These are phyloP conservation scores for Botrytis medusae DNA, from an alignment of 2,329 filamentous ascomycete species.

Conservation along the genomic window DNA sequence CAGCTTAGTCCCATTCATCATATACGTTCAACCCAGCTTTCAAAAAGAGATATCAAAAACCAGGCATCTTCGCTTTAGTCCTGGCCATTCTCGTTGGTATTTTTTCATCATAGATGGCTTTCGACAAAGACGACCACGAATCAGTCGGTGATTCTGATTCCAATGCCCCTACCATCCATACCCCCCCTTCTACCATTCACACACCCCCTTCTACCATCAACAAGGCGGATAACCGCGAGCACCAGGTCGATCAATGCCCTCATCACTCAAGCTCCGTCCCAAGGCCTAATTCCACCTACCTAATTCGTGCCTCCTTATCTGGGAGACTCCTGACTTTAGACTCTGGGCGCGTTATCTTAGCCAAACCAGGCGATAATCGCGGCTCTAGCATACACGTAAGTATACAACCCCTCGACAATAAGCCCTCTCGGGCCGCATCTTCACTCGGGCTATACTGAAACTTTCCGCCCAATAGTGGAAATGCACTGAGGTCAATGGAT, in stretches of 20 bases:
- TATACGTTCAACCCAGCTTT: neutral
- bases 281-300: neutral
- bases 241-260: neutral
- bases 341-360: neutral
- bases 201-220: neutral
- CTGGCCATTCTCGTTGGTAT: neutral
- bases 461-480: neutral
- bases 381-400: constrained; percentile 11
- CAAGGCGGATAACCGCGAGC: neutral
- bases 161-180: neutral
- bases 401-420: neutral
- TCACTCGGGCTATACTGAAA: neutral
- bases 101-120: neutral
- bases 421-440: no score
- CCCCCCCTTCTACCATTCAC: neutral
- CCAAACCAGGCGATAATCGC: neutral
- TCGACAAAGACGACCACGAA: neutral
- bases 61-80: neutral
- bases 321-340: constrained; percentile 6
- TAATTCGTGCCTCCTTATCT: constrained; percentile 9
- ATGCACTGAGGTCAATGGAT: constrained; percentile 2
- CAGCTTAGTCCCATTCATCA: neutral
- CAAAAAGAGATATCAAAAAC: neutral
- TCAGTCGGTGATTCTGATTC: neutral
- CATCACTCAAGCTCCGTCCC: constrained; percentile 5